Percentiles rank a stretch among this genome's conserved stretches.
Conservation (phyloP, 441 rosid genomes). For the Jatropha multifida region DNA sequence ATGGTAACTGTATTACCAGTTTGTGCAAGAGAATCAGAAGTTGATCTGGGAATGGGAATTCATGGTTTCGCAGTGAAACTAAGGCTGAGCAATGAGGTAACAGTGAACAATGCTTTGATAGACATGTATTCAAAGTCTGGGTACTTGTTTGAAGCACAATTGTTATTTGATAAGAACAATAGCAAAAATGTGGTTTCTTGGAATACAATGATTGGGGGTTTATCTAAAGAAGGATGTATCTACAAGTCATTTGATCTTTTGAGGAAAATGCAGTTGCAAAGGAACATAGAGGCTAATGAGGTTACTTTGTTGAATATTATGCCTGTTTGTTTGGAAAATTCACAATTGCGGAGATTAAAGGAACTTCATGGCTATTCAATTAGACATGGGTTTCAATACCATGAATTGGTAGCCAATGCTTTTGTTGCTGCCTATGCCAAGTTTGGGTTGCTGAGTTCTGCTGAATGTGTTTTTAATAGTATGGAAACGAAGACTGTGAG, state of each 20-base stretch:
- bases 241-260: conserved; percentile 38
- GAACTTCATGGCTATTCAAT: conserved; percentile 61
- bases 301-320: conserved; percentile 55
- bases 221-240: conserved; percentile 40
- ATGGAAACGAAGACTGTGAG: conserved; percentile 47
- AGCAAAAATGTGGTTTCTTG: conserved; percentile 60
- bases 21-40: conserved; percentile 46
- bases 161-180: conserved; percentile 40
- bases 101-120: conserved; percentile 55
- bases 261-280: conserved; percentile 44
- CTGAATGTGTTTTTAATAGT: conserved; percentile 42
- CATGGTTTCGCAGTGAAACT: conserved; percentile 62
- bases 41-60: conserved; percentile 43
- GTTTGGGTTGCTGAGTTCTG: conserved; percentile 44
- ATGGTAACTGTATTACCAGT: conserved; percentile 55
- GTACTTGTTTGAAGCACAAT: conserved; percentile 39
- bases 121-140: conserved; percentile 68
- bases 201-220: conserved; percentile 57
- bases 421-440: conserved; percentile 61
- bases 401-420: conserved; percentile 55
- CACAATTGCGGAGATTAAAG: conserved; percentile 44
- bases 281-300: conserved; percentile 36
- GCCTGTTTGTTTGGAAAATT: conserved; percentile 39
- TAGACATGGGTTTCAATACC: conserved; percentile 42
- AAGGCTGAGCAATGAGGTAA: conserved; percentile 43